Conservation (phyloP, 345 rosid genomes). For the Syzygium oleosum region DNA sequence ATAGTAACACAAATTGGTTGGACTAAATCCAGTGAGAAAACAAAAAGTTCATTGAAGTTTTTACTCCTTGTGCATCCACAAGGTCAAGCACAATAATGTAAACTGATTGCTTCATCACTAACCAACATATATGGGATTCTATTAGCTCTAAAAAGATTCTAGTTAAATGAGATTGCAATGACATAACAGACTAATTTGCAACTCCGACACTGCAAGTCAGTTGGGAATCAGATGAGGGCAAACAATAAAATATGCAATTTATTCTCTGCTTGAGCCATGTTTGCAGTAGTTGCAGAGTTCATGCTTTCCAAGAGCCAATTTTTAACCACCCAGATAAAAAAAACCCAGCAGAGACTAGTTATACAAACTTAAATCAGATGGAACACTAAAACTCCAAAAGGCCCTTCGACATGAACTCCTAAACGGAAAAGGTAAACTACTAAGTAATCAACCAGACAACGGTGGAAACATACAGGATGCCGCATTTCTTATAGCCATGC, state of each 20-base stretch:
- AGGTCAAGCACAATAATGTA: not conserved
- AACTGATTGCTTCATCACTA: not conserved
- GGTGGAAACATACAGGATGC: not conserved
- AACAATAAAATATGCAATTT: not conserved
- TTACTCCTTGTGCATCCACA: not conserved
- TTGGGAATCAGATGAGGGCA: not conserved
- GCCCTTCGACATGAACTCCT: not conserved
- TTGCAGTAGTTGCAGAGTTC: not conserved
- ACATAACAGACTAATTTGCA: not conserved
- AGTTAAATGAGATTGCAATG: not conserved
- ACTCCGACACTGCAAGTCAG: not conserved
- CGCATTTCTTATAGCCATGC: not conserved
- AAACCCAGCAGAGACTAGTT: not conserved
- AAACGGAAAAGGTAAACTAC: not conserved
- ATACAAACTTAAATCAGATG: not conserved
- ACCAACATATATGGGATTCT: not conserved
- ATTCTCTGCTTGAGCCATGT: not conserved
- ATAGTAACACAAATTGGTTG: not conserved
- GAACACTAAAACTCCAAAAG: not conserved
- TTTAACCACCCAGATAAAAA: not conserved
- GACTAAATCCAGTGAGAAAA: not conserved
- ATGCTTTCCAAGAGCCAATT: not conserved
- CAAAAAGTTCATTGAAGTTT: not conserved
- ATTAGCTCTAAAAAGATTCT: not conserved
- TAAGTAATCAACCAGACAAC: not conserved